These are phyloP conservation scores for Aphanocladium album DNA, from an alignment of 2,329 filamentous ascomycete genomes.

Conservation along the genomic window DNA sequence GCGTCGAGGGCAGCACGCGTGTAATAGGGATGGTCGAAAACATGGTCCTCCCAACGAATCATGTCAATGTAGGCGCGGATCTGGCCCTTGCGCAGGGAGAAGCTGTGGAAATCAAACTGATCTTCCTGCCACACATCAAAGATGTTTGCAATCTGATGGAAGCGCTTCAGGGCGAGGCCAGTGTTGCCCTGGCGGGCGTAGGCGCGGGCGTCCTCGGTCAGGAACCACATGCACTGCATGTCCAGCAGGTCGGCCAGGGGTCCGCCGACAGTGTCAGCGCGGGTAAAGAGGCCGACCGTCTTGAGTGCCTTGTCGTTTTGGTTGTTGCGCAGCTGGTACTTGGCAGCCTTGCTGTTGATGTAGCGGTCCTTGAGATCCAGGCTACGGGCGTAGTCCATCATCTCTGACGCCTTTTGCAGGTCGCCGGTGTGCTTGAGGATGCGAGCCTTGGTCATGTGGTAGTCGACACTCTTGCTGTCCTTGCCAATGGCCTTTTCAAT, in stretches of 20 bases:
- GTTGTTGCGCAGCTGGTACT: slow-evolving; percentile 91
- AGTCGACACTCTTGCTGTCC: slow-evolving; percentile 78
- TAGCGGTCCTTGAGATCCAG: slow-evolving; percentile 90
- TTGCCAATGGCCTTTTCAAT: slow-evolving; percentile 79
- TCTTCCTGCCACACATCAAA: slow-evolving; percentile 98
- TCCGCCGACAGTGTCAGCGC: slow-evolving; percentile 82
- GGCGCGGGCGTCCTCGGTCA: slow-evolving; percentile 91
- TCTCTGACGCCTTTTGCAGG: slow-evolving; percentile 69
- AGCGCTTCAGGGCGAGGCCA: slow-evolving; percentile 85
- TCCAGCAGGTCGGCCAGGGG: slow-evolving; percentile 87
- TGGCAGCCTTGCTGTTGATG: slow-evolving; percentile 97
- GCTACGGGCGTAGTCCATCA: slow-evolving; percentile 81
- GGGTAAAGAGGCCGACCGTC: slow-evolving; percentile 90
- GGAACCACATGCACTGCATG: slow-evolving; percentile 98
- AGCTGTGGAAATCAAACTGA: slow-evolving; percentile 97
- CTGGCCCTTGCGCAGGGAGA: slow-evolving; percentile 94
- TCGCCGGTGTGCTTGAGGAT: slow-evolving; percentile 91
- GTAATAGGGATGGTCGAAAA: slow-evolving; percentile 92
- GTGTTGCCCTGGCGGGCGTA: slow-evolving; percentile 77
- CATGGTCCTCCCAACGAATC: slow-evolving; percentile 89
- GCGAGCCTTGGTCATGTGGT: slow-evolving; percentile 90
- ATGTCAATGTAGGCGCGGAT: slow-evolving; percentile 93
- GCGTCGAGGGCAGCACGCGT: slow-evolving; percentile 77
- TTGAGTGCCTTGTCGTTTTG: slow-evolving; percentile 80
- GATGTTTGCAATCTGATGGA: slow-evolving; percentile 82